These are phyloP conservation scores for Acephala macrosclerotiorum DNA, from an alignment of 2,329 filamentous ascomycete species.

Conservation along the genomic window DNA sequence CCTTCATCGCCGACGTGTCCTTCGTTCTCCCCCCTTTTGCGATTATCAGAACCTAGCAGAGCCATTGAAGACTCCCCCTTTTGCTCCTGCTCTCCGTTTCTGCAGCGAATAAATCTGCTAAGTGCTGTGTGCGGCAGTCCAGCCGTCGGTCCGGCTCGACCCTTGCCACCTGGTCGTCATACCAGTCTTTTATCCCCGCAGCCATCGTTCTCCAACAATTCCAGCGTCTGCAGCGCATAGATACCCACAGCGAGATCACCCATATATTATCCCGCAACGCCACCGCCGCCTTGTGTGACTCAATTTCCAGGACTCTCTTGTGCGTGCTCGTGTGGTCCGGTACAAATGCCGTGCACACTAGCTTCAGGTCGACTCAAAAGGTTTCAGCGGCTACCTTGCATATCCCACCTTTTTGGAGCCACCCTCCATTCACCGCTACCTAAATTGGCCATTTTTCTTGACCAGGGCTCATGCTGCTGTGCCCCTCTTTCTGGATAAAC, in stretches of 20 bases:
- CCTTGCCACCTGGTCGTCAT: conserved; percentile 8
- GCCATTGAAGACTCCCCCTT: not conserved
- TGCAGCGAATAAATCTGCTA: not conserved
- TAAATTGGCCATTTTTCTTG: conserved; percentile 6
- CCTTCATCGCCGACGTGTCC: not conserved
- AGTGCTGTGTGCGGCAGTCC: not conserved
- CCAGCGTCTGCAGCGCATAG: conserved; percentile 16
- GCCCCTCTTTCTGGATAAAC: conserved; percentile 15
- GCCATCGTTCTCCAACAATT: not conserved
- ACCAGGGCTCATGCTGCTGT: conserved; percentile 17
- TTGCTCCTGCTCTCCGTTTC: not conserved
- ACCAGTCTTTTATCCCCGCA: conserved; percentile 9
- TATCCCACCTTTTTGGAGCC: not conserved
- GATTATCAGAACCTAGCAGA: not conserved
- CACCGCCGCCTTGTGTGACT: not conserved
- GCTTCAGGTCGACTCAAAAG: not conserved
- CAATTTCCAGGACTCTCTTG: not conserved
- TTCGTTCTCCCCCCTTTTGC: not conserved
- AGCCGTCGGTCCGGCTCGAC: conserved; percentile 17
- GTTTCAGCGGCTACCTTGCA: conserved; percentile 18
- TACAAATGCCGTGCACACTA: conserved; percentile 4
- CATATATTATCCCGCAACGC: not conserved
- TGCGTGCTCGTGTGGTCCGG: not conserved
- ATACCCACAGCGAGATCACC: conserved; percentile 10
- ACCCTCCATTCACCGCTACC: conserved; percentile 6